Percentiles rank a stretch among this genome's conserved stretches.
Conservation (phyloP, 164 flowering plant species). For the Vitis cinerea region DNA sequence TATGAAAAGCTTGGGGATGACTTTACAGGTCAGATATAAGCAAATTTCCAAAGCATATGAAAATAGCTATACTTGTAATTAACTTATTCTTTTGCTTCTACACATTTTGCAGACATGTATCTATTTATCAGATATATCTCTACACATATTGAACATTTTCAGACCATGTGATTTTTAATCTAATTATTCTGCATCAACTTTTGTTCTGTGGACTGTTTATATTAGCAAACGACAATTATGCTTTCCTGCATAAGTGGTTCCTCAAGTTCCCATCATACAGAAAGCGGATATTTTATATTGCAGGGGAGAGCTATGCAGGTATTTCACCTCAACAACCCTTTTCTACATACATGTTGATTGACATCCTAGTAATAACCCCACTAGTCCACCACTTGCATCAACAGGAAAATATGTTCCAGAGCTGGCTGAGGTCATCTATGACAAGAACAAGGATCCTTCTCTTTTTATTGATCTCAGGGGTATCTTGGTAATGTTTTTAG, state of each 20-base stretch:
- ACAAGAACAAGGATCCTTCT: constrained; percentile 66
- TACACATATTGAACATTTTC: too few species aligned
- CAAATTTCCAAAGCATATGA: not conserved
- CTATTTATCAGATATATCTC: too few species aligned
- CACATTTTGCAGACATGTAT: too few species aligned
- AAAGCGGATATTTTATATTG: constrained; percentile 60
- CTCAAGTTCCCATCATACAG: constrained; percentile 72
- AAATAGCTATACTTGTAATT: not conserved
- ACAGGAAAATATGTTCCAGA: constrained; percentile 93
- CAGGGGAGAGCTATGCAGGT: constrained; percentile 99
- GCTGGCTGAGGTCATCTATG: constrained; percentile 77
- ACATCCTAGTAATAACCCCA: not conserved
- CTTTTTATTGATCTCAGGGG: constrained; percentile 71
- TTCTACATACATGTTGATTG: not conserved
- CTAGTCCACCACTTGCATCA: not conserved
- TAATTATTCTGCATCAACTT: not conserved
- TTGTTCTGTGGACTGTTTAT: not conserved
- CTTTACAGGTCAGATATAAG: constrained; percentile 56
- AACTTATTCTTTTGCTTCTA: not conserved
- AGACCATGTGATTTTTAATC: not conserved
- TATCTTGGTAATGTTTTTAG: constrained; percentile 53
- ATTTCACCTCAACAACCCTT: constrained; percentile 1
- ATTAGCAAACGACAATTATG: constrained; percentile 74
- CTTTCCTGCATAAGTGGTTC: constrained; percentile 86
- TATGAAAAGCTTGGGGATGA: constrained; percentile 72